A percentile compares a stretch with the other conserved stretches of the same genome.
Evolutionary conservation across 306 rosid genomes (phyloP).

Genomic region (Arachis hypogaea): DNA sequence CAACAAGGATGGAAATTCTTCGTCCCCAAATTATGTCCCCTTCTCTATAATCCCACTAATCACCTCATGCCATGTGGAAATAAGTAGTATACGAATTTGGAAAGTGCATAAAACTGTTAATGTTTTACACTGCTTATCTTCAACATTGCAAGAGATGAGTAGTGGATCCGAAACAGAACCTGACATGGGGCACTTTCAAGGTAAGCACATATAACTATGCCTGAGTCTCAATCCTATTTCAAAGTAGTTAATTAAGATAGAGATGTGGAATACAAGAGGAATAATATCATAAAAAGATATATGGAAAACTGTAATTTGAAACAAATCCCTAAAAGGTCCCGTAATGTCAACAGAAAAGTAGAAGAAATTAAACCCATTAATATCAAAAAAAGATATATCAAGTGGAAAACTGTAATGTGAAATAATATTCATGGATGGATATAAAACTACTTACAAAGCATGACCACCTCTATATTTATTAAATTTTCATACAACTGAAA

Average conservation of each 20-base stretch:
- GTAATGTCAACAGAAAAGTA: constrained; percentile 9
- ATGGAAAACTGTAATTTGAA: background rate
- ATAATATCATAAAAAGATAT: background rate
- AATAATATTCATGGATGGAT: constrained; percentile 5
- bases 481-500: constrained; percentile 21
- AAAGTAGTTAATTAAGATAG: background rate
- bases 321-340: background rate
- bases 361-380: background rate
- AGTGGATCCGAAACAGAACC: too few relatives aligned
- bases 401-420: constrained; percentile 12
- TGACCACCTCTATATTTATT: constrained; percentile 26
- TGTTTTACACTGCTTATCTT: too few relatives aligned
- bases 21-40: too few relatives aligned
- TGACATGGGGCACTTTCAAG: too few relatives aligned
- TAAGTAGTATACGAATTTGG: too few relatives aligned
- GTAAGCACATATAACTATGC: too few relatives aligned
- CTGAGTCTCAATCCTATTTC: background rate
- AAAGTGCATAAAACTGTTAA: too few relatives aligned
- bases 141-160: too few relatives aligned
- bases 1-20: too few relatives aligned
- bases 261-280: background rate
- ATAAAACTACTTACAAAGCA: background rate
- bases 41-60: too few relatives aligned
- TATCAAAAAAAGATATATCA: background rate
- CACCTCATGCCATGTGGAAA: too few relatives aligned